Conservation (phyloP, 768 basidiomycete species). For the Naganishia antarctica region DNA sequence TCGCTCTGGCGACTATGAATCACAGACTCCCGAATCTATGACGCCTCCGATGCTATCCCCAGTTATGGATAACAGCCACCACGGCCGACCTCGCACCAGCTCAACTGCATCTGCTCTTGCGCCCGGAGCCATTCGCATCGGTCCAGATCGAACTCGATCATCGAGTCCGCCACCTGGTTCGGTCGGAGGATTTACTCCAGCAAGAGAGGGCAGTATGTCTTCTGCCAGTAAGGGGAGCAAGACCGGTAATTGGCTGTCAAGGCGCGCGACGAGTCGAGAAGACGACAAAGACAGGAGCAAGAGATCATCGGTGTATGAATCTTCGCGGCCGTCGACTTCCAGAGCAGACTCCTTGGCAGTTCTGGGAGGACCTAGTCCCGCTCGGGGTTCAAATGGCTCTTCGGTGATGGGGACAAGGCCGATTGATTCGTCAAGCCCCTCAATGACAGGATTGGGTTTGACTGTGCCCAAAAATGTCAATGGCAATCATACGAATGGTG, state of each 20-base stretch:
- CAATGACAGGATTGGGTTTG: background rate
- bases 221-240: background rate
- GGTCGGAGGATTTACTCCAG: conserved; percentile 6
- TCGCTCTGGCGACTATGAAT: background rate
- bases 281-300: conserved; percentile 30
- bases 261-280: conserved; percentile 6
- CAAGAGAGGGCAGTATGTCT: background rate
- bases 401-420: background rate
- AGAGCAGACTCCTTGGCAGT: background rate
- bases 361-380: background rate
- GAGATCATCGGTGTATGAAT: background rate
- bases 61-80: background rate
- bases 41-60: conserved; percentile 9
- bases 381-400: background rate
- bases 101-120: conserved; percentile 8
- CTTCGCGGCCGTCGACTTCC: background rate
- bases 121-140: conserved; percentile 19
- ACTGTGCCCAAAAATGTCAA: background rate
- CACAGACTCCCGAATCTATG: background rate
- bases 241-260: conserved; percentile 31
- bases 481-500: conserved; percentile 1
- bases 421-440: background rate
- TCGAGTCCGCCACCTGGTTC: background rate
- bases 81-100: conserved; percentile 6
- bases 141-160: background rate